Percentiles rank a stretch among this genome's conserved stretches.
These are phyloP conservation scores for Solanum etuberosum DNA, from an alignment of 257 asterid genomes.

Conservation along the genomic window DNA sequence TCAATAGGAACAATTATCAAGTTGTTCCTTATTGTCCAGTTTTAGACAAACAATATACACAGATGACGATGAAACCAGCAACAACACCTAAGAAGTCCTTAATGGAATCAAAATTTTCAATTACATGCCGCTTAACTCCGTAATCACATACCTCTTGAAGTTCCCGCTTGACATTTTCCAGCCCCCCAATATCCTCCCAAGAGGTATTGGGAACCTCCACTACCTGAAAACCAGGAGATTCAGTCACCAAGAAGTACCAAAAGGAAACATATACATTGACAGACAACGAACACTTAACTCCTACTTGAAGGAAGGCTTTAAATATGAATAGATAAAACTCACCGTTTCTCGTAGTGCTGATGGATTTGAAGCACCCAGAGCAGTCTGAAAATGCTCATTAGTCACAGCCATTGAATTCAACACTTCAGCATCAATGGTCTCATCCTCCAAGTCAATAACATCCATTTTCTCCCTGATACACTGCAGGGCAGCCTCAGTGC, in stretches of 20 bases:
- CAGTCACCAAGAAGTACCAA: background rate
- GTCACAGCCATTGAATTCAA: conserved; percentile 90
- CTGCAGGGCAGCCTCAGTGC: conserved; percentile 92
- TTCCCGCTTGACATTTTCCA: conserved; percentile 80
- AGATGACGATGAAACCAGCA: background rate
- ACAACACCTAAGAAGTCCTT: background rate
- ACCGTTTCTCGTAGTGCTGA: conserved; percentile 93
- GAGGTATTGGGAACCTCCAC: conserved; percentile 83
- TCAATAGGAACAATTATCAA: background rate
- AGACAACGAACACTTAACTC: background rate
- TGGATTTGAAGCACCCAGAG: conserved; percentile 85
- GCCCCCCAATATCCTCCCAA: conserved; percentile 93
- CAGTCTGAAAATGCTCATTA: conserved; percentile 81
- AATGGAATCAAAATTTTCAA: background rate
- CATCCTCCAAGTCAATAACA: conserved; percentile 85
- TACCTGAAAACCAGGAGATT: conserved; percentile 25
- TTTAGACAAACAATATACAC: background rate
- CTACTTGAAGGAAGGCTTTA: background rate
- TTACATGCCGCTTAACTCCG: background rate
- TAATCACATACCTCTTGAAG: conserved; percentile 67
- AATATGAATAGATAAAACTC: background rate
- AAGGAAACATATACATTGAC: background rate
- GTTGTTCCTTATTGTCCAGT: background rate
- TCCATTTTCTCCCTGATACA: conserved; percentile 99
- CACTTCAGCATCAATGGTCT: conserved; percentile 77